Conservation (phyloP, 2,329 filamentous ascomycete genomes). For the Colletotrichum destructivum region DNA sequence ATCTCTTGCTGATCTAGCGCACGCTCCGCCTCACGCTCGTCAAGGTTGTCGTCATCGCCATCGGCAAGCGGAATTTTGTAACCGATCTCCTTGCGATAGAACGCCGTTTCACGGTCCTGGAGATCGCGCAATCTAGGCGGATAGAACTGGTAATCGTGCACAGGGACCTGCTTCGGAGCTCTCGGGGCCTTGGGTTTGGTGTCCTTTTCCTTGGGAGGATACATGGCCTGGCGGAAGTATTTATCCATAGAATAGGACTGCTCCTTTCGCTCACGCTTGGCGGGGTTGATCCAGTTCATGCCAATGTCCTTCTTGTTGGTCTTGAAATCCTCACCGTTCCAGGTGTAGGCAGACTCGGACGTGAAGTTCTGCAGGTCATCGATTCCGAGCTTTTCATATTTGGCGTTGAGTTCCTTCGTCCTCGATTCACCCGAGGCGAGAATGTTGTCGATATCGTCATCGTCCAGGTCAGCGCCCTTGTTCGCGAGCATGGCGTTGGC, state of each 20-base stretch:
- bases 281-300: conserved; percentile 96
- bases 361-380: conserved; percentile 98
- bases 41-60: conserved; percentile 88
- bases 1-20: conserved; percentile 92
- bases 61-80: conserved; percentile 95
- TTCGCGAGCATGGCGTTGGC: conserved; percentile 72
- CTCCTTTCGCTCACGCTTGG: conserved; percentile 98
- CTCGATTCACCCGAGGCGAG: conserved; percentile 88
- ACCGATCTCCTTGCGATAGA: conserved; percentile 94
- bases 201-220: conserved; percentile 84
- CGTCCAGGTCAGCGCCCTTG: conserved; percentile 76
- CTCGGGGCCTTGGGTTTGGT: conserved; percentile 96
- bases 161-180: conserved; percentile 90
- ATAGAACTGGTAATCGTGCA: conserved; percentile 99
- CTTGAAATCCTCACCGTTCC: conserved; percentile 98
- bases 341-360: conserved; percentile 97
- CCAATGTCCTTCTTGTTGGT: conserved; percentile 93
- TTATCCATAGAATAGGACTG: conserved; percentile 99
- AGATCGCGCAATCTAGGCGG: conserved; percentile 86
- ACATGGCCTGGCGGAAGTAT: conserved; percentile 94
- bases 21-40: conserved; percentile 89
- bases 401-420: conserved; percentile 90
- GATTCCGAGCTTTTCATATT: conserved; percentile 96
- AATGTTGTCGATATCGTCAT: conserved; percentile 93
- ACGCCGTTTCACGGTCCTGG: conserved; percentile 96